Evolutionary conservation across 164 flowering plant species (phyloP).

Genomic region (Buxus sempervirens): DNA sequence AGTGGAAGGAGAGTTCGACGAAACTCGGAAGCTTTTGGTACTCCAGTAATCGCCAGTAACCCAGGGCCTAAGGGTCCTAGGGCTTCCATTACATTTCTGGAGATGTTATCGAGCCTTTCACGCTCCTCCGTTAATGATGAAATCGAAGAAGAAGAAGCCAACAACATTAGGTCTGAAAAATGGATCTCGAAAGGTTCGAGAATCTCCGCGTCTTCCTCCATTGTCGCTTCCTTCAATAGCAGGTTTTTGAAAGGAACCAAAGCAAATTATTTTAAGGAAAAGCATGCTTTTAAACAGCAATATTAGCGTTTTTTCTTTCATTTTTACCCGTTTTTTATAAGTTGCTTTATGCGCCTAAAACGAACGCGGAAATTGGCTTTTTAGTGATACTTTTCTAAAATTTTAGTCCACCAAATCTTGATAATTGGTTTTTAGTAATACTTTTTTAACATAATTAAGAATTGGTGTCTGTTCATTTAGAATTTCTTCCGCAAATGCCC

Average conservation of each 20-base stretch:
- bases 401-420: too few species aligned
- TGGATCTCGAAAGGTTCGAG: constrained; percentile 43
- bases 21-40: constrained; percentile 47
- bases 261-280: not conserved
- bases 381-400: too few species aligned
- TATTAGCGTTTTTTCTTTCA: too few species aligned
- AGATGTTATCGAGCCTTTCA: constrained; percentile 36
- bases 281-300: too few species aligned
- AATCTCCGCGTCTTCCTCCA: constrained; percentile 24
- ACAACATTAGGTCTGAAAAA: constrained; percentile 50
- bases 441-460: too few species aligned
- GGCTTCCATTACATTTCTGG: constrained; percentile 45
- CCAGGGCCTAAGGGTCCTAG: constrained; percentile 89
- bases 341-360: too few species aligned
- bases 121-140: constrained; percentile 20
- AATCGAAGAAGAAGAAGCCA: constrained; percentile 29
- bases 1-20: constrained; percentile 60
- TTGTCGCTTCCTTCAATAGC: not conserved
- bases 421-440: too few species aligned
- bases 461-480: too few species aligned
- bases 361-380: too few species aligned
- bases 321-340: too few species aligned
- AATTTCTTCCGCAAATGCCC: too few species aligned
- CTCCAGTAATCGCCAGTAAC: constrained; percentile 53
- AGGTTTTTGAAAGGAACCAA: too few species aligned